These are phyloP conservation scores for Punica granatum DNA, from an alignment of 345 rosid genomes.

Conservation along the genomic window DNA sequence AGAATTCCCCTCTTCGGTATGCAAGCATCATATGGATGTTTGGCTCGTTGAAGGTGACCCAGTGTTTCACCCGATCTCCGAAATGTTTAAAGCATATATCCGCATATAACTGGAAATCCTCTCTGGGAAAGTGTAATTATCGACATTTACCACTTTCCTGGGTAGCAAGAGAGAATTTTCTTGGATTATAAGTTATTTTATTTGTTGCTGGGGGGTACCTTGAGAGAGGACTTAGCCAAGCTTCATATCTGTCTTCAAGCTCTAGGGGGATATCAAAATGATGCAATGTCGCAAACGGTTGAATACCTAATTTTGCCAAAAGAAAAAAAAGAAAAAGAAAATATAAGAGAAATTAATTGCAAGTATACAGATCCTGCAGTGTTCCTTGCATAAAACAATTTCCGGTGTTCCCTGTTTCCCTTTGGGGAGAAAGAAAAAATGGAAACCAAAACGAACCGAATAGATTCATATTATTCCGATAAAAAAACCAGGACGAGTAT, in stretches of 20 bases:
- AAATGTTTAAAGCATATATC: conserved; percentile 49
- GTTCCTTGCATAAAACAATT: too few relatives aligned
- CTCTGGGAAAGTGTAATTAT: conserved; percentile 22
- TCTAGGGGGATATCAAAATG: conserved; percentile 76
- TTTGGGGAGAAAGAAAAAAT: too few relatives aligned
- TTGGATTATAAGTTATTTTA: neutral
- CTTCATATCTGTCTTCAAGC: conserved; percentile 57
- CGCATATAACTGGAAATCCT: conserved; percentile 50
- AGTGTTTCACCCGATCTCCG: conserved; percentile 49
- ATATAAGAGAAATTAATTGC: too few relatives aligned
- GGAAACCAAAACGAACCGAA: too few relatives aligned
- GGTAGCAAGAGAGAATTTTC: neutral
- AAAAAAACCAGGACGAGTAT: too few relatives aligned
- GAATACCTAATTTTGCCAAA: conserved; percentile 40
- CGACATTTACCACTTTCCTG: neutral
- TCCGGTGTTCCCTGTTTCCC: too few relatives aligned
- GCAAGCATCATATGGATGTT: conserved; percentile 38
- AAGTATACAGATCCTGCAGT: too few relatives aligned
- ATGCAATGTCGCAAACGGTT: conserved; percentile 66
- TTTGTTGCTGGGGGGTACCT: conserved; percentile 18
- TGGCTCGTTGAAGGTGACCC: conserved; percentile 65
- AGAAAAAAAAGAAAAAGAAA: neutral
- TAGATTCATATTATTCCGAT: too few relatives aligned
- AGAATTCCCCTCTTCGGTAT: conserved; percentile 41
- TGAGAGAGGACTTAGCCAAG: conserved; percentile 61